Evolutionary conservation across 2,329 filamentous ascomycete genomes (phyloP).

Genomic region (Acarospora socialis): DNA sequence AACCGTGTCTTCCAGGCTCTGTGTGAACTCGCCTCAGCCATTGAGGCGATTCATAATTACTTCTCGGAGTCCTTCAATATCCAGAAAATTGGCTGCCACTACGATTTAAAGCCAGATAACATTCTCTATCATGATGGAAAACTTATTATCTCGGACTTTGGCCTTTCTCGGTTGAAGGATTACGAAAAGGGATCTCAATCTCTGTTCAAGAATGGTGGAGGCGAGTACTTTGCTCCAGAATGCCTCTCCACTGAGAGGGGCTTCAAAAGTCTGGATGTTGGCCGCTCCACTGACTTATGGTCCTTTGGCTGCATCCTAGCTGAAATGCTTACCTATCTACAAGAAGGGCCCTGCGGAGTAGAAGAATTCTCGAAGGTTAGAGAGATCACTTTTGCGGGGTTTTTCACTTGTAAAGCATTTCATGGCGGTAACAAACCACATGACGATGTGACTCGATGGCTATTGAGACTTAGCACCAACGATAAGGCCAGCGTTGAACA

Average conservation of each 20-base stretch:
- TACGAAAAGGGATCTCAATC: conserved; percentile 10
- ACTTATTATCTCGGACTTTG: conserved; percentile 21
- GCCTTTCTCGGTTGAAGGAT: conserved; percentile 15
- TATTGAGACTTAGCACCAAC: neutral
- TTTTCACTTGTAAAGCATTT: neutral
- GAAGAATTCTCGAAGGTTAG: conserved; percentile 10
- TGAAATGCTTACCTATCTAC: conserved; percentile 17
- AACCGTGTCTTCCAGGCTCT: conserved; percentile 14
- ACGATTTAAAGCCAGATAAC: conserved; percentile 19
- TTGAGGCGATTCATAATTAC: conserved; percentile 16
- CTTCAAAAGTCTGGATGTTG: conserved; percentile 8
- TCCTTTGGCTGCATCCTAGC: conserved; percentile 18
- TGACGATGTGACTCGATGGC: conserved; percentile 1
- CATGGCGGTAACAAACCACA: conserved; percentile 2
- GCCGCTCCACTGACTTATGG: conserved; percentile 18
- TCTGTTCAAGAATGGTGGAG: conserved; percentile 6
- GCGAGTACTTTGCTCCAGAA: conserved; percentile 18
- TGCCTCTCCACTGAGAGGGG: conserved; percentile 11
- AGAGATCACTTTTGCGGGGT: neutral
- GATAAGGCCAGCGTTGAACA: neutral
- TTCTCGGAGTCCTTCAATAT: conserved; percentile 11
- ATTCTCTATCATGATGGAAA: conserved; percentile 15
- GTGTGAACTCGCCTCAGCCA: conserved; percentile 16
- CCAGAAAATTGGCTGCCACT: conserved; percentile 18
- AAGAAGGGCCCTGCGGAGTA: conserved; percentile 11